Evolutionary conservation across 148 eudicot species (phyloP).

Genomic region (Tetragonia tetragonoides): DNA sequence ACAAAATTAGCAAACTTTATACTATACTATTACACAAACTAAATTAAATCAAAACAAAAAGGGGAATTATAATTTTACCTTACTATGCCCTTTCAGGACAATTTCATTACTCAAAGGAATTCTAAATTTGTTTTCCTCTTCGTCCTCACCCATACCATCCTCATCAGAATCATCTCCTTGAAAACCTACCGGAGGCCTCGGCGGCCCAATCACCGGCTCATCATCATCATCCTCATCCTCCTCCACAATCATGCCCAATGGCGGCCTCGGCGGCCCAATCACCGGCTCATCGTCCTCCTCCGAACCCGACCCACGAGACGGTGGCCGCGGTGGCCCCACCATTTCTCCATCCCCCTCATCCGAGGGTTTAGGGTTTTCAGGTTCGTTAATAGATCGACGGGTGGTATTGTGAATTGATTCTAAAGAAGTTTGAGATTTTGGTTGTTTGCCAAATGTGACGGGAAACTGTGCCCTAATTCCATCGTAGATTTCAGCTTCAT

Average conservation of each 20-base stretch:
- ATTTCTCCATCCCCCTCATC: slow-evolving; percentile 12
- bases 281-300: slow-evolving; percentile 36
- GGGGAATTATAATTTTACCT: slow-evolving; percentile 36
- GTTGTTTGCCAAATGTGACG: slow-evolving; percentile 65
- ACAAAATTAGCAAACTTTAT: not conserved
- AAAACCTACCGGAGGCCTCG: slow-evolving; percentile 39
- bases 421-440: slow-evolving; percentile 63
- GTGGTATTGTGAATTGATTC: slow-evolving; percentile 76
- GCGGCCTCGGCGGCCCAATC: slow-evolving; percentile 53
- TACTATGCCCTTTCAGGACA: slow-evolving; percentile 84
- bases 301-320: slow-evolving; percentile 1
- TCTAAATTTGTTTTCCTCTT: slow-evolving; percentile 36
- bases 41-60: not conserved
- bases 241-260: slow-evolving; percentile 16
- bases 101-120: slow-evolving; percentile 88
- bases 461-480: slow-evolving; percentile 79
- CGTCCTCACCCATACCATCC: slow-evolving; percentile 36
- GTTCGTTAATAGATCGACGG: slow-evolving; percentile 43
- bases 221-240: slow-evolving; percentile 36
- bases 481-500: slow-evolving; percentile 66
- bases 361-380: slow-evolving; percentile 25
- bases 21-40: not conserved
- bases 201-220: slow-evolving; percentile 51
- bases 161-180: slow-evolving; percentile 41
- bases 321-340: slow-evolving; percentile 45